Evolutionary conservation across 805 yeast species (phyloP).

Genomic region (Candida loeiensis): DNA sequence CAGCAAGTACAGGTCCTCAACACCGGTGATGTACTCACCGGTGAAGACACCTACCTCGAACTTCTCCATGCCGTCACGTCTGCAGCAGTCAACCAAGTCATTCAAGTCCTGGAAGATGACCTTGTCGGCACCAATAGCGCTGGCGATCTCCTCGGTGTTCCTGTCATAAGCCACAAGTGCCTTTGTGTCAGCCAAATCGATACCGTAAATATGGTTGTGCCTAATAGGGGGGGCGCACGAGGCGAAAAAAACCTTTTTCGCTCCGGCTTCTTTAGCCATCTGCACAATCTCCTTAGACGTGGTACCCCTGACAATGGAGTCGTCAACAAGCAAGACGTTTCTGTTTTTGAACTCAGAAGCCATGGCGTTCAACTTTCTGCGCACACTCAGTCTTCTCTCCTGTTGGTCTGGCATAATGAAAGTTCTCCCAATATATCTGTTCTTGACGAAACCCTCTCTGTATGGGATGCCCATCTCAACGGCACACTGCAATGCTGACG

Average conservation of each 20-base stretch:
- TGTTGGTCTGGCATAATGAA: slow-evolving; percentile 98
- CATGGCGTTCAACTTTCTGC: slow-evolving; percentile 96
- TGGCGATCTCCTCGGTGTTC: slow-evolving; percentile 69
- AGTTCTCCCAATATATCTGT: slow-evolving; percentile 95
- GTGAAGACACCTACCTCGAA: slow-evolving; percentile 98
- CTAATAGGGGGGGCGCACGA: slow-evolving; percentile 98
- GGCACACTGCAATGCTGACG: slow-evolving; percentile 90
- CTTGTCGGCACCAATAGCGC: slow-evolving; percentile 81
- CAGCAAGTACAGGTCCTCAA: slow-evolving; percentile 74
- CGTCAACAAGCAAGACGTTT: slow-evolving; percentile 88
- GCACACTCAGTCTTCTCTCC: slow-evolving; percentile 88
- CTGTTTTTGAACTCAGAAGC: slow-evolving; percentile 82
- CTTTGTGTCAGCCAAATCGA: slow-evolving; percentile 92
- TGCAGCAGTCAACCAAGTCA: slow-evolving; percentile 80
- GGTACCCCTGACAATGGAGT: slow-evolving; percentile 96
- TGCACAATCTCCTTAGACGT: slow-evolving; percentile 93
- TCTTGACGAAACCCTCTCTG: slow-evolving; percentile 96
- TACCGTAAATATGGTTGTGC: slow-evolving; percentile 93
- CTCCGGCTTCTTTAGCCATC: slow-evolving; percentile 99
- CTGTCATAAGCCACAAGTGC: slow-evolving; percentile 87
- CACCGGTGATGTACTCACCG: slow-evolving; percentile 92
- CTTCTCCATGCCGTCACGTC: slow-evolving; percentile 46
- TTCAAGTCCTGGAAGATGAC: slow-evolving; percentile 85
- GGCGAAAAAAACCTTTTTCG: slow-evolving; percentile 90
- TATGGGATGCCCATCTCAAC: slow-evolving; percentile 76